Evolutionary conservation across 2,329 filamentous ascomycete genomes (phyloP).

Genomic region (Xylariales sp.): DNA sequence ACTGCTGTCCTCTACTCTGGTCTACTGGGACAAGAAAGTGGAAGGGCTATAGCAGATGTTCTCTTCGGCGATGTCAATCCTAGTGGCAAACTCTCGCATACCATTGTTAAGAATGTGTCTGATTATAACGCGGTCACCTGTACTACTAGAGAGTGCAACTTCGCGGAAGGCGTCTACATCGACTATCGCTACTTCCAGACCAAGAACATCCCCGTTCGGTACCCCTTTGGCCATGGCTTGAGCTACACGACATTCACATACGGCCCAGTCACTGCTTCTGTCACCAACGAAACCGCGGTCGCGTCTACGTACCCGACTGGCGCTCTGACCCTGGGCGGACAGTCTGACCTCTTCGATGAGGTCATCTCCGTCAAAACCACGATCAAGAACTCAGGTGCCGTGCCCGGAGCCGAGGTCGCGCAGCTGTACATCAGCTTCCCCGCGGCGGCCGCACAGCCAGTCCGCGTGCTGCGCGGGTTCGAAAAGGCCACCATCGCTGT

Average conservation of each 20-base stretch:
- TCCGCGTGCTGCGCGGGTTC: constrained; percentile 57
- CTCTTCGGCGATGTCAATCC: constrained; percentile 58
- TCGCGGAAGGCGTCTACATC: constrained; percentile 28
- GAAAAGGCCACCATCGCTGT: constrained; percentile 49
- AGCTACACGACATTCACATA: constrained; percentile 24
- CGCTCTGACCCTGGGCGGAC: constrained; percentile 36
- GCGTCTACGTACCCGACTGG: constrained; percentile 19
- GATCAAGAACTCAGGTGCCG: constrained; percentile 60
- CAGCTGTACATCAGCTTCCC: constrained; percentile 54
- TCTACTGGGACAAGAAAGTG: constrained; percentile 57
- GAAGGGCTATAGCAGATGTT: constrained; percentile 56
- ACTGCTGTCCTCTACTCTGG: constrained; percentile 57
- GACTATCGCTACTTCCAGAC: constrained; percentile 54
- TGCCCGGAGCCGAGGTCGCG: constrained; percentile 60
- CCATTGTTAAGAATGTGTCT: constrained; percentile 42
- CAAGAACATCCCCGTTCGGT: constrained; percentile 43
- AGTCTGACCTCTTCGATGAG: constrained; percentile 39
- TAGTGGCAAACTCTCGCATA: constrained; percentile 53
- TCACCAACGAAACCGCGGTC: constrained; percentile 3
- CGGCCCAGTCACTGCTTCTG: constrained; percentile 1
- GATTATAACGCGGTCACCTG: constrained; percentile 35
- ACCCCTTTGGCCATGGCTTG: constrained; percentile 47
- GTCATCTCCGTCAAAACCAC: constrained; percentile 50
- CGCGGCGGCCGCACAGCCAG: constrained; percentile 30
- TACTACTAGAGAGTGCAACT: constrained; percentile 2